phyloP scores from a whole-genome alignment of 208 protist species.

The Leishmania amazonensis region DNA sequence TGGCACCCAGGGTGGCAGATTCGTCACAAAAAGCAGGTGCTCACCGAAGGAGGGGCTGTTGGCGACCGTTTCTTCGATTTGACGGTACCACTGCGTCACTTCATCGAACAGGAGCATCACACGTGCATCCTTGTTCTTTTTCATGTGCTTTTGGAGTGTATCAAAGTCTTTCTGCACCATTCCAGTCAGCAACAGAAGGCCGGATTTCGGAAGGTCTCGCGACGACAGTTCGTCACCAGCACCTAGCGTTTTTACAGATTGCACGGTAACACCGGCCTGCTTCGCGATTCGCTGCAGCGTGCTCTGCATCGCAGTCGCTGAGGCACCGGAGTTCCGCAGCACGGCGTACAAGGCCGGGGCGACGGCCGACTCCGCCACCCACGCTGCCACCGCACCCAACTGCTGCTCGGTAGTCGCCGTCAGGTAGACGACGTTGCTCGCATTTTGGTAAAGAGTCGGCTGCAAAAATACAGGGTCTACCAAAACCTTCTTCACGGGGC shows the following conservation, averaged over 20 bases:
- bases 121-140: neutral
- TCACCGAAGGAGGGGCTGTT: neutral
- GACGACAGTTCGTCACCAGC: neutral
- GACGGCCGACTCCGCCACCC: slow-evolving; percentile 1
- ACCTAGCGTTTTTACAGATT: neutral
- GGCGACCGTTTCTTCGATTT: neutral
- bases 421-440: slow-evolving; percentile 31
- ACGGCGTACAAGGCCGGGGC: neutral
- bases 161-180: neutral
- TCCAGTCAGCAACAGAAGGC: slow-evolving; percentile 2
- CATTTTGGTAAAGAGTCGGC: slow-evolving; percentile 18
- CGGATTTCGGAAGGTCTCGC: neutral
- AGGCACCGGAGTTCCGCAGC: neutral
- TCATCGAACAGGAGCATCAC: slow-evolving; percentile 20
- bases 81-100: slow-evolving; percentile 7
- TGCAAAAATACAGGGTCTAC: slow-evolving; percentile 20
- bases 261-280: neutral
- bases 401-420: slow-evolving; percentile 32
- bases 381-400: slow-evolving; percentile 22
- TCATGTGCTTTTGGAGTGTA: neutral
- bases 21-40: slow-evolving; percentile 19
- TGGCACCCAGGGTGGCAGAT: slow-evolving; percentile 17
- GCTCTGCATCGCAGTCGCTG: neutral
- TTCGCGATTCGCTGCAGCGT: slow-evolving; percentile 1
- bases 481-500: neutral